Evolutionary conservation across 176 grass and related monocot species (phyloP).

Genomic region (Puya raimondii): DNA sequence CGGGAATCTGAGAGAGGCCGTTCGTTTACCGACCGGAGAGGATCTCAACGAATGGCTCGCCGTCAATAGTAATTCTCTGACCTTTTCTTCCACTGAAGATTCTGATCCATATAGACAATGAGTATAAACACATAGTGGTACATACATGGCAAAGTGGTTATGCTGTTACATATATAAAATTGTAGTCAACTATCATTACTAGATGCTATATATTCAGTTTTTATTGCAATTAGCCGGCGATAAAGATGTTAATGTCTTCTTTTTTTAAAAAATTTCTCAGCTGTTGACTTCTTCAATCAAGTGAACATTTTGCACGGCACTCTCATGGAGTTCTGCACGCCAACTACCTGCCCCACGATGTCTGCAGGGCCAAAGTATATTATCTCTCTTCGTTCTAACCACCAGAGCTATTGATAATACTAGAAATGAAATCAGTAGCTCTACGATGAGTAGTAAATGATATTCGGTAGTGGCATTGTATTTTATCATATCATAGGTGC

Average conservation of each 20-base stretch:
- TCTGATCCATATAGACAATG: neutral
- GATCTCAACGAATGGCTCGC: slow-evolving; percentile 88
- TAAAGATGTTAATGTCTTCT: neutral
- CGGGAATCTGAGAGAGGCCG: slow-evolving; percentile 68
- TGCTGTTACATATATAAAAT: neutral
- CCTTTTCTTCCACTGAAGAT: neutral
- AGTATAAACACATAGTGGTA: neutral
- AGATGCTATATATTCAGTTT: neutral
- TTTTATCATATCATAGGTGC: neutral
- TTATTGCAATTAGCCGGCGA: neutral
- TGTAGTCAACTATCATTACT: neutral
- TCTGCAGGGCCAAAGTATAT: slow-evolving; percentile 80
- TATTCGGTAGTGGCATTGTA: no score
- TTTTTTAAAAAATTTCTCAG: slow-evolving; percentile 29
- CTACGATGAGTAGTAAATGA: no score
- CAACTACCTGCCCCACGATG: slow-evolving; percentile 78
- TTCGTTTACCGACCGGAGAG: slow-evolving; percentile 70
- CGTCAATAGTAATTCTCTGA: slow-evolving; percentile 56
- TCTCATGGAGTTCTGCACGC: slow-evolving; percentile 84
- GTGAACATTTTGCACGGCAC: slow-evolving; percentile 81
- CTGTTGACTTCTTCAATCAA: slow-evolving; percentile 97
- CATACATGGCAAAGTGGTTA: neutral
- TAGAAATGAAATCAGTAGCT: no score
- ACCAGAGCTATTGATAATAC: no score
- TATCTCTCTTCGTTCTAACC: neutral